Evolutionary conservation across 306 rosid genomes (phyloP).

Genomic region (Prunus campanulata): DNA sequence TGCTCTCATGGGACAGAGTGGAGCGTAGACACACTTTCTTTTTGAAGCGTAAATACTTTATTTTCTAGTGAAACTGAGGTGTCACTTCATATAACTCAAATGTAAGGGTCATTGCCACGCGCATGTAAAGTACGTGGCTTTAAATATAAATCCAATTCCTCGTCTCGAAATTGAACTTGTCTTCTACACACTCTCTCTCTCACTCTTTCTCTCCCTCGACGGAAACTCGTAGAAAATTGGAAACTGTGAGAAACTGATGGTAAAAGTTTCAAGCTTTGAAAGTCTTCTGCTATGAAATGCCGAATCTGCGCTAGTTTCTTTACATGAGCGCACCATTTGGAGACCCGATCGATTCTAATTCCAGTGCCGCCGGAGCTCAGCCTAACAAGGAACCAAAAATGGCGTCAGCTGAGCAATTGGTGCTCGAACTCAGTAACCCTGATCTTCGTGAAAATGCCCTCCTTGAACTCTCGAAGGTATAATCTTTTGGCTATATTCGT

Average conservation of each 20-base stretch:
- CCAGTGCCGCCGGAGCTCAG: conserved; percentile 29
- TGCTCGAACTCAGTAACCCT: conserved; percentile 53
- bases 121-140: conserved; percentile 17
- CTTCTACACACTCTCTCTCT: not conserved
- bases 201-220: not conserved
- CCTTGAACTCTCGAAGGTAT: conserved; percentile 53
- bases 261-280: not conserved
- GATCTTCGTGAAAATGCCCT: conserved; percentile 53
- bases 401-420: conserved; percentile 53
- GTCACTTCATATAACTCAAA: not conserved
- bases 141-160: not conserved
- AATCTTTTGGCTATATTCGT: not conserved
- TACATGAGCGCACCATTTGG: conserved; percentile 55
- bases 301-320: conserved; percentile 27
- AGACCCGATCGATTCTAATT: conserved; percentile 25
- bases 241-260: not conserved
- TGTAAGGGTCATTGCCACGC: not conserved
- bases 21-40: not conserved
- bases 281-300: conserved; percentile 14
- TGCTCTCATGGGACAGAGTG: not conserved
- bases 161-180: not conserved
- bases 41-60: not conserved
- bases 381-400: conserved; percentile 40
- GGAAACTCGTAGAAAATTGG: not conserved
- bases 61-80: not conserved